Percentiles rank a stretch among this genome's conserved stretches.
Conservation (phyloP, 2,329 filamentous ascomycete species). For the Onygenales sp. region DNA sequence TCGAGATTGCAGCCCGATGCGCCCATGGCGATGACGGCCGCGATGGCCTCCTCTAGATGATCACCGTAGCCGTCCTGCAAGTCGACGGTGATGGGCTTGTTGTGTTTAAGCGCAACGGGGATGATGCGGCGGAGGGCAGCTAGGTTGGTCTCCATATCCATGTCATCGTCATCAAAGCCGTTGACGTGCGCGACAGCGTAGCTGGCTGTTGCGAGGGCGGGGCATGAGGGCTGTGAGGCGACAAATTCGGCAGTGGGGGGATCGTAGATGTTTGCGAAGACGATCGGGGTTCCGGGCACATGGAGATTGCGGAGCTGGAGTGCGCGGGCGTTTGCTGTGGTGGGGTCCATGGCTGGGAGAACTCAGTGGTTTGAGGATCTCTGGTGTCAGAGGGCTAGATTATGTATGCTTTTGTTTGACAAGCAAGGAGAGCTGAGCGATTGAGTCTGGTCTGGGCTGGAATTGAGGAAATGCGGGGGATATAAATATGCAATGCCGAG, state of each 20-base stretch:
- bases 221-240: slow-evolving; percentile 21
- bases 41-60: slow-evolving; percentile 37
- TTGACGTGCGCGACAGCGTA: slow-evolving; percentile 41
- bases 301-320: slow-evolving; percentile 32
- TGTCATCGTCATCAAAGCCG: slow-evolving; percentile 39
- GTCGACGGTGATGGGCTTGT: slow-evolving; percentile 47
- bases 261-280: slow-evolving; percentile 50
- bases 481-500: too few species aligned
- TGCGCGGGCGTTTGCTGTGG: slow-evolving; percentile 7
- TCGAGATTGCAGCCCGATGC: slow-evolving; percentile 53
- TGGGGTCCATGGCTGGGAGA: background rate
- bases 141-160: slow-evolving; percentile 45
- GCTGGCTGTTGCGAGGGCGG: slow-evolving; percentile 43
- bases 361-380: too few species aligned
- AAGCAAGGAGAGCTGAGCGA: too few species aligned
- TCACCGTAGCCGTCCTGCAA: slow-evolving; percentile 52
- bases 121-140: slow-evolving; percentile 38
- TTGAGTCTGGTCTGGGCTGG: too few species aligned
- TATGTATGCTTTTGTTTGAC: too few species aligned
- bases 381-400: too few species aligned
- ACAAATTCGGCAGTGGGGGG: slow-evolving; percentile 38
- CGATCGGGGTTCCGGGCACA: slow-evolving; percentile 39
- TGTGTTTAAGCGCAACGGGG: slow-evolving; percentile 28
- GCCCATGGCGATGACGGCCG: slow-evolving; percentile 36
- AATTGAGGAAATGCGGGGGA: too few species aligned